Conservation (phyloP, 352 stramenopile genomes). For the Phytophthora pistaciae region DNA sequence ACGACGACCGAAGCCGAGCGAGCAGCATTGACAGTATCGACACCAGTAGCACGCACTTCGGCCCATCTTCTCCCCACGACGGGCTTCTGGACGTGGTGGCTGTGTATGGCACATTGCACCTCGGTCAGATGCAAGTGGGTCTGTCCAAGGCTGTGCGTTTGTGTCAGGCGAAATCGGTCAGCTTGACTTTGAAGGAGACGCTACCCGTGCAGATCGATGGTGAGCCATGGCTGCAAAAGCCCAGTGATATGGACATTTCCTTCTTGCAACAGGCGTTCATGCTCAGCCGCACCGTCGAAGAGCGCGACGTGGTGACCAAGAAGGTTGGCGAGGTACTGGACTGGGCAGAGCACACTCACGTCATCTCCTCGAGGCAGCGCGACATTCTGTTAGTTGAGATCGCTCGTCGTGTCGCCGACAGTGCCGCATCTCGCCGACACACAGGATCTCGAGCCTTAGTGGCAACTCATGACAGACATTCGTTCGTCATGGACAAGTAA, state of each 20-base stretch:
- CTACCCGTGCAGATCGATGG: constrained; percentile 94
- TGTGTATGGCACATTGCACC: constrained; percentile 93
- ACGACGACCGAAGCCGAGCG: constrained; percentile 36
- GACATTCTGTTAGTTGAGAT: constrained; percentile 82
- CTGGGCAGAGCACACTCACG: constrained; percentile 79
- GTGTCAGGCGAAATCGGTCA: constrained; percentile 75
- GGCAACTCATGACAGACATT: constrained; percentile 21
- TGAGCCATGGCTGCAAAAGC: constrained; percentile 94
- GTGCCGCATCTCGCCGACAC: constrained; percentile 26
- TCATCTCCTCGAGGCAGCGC: constrained; percentile 75
- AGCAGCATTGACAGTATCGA: constrained; percentile 38
- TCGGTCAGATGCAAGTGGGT: constrained; percentile 95
- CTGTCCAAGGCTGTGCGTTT: constrained; percentile 83
- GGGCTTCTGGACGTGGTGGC: constrained; percentile 94
- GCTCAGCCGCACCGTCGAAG: constrained; percentile 78
- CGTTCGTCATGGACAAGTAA: constrained; percentile 44
- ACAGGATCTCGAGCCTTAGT: constrained; percentile 26
- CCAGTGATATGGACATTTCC: constrained; percentile 83
- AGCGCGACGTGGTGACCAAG: constrained; percentile 82
- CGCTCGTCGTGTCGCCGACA: constrained; percentile 67
- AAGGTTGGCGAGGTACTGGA: constrained; percentile 87
- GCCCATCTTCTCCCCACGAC: constrained; percentile 86
- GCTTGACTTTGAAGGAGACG: constrained; percentile 66
- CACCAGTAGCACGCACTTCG: constrained; percentile 37
- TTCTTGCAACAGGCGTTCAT: constrained; percentile 89